Base-by-base conservation (phyloP, 768 basidiomycete species). In the Rhizopogon sp. region DNA sequence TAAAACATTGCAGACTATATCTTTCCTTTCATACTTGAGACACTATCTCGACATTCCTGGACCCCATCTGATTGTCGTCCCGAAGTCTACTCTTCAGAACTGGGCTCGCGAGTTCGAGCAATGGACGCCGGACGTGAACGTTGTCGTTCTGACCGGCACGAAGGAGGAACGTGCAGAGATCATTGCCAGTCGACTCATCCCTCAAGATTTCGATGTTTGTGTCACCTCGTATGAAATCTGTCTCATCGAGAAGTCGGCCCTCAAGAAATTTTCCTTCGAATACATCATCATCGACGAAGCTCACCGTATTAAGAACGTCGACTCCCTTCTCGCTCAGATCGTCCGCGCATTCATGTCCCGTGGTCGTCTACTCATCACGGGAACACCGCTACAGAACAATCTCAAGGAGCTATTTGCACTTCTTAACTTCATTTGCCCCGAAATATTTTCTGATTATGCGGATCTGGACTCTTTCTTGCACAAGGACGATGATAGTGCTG, bases 221-320 rank as follows among this genome's bases (percentile, higher is more conserved):
- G 87, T 98, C 70, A 98, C 97, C 1, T 90, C 92, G 1, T 99
- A 99, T 72, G 97, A 98, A 70, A 90, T 99, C 58, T 96, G 93
- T 68, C 81, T 98, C 59, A 92, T 96, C 61, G 97, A 99, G 69
- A 93, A 93, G 71, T 78, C 83, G n/a, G 81, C 88, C 0, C 77
- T 98, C 58, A 93, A 92, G 72, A 96, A 96, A 70, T 92, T 98
- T 69, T 88, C 88, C 0, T 98, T 98, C 76, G 92, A 96, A 70
- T 98, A 98, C 72, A 98, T 98, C 70, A 83, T 90, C 60, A 98
- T 99, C 64, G 96, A 99, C 72, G 96, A 99, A 73, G 96, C 96
- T 1, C 96, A 99, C 66, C 88, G 97, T 22, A 99, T 99, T 80
- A 98, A 98, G 76, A 98, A 98, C 68, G 94, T 96, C 61, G 93